Percentiles rank a stretch among this genome's conserved stretches.
Evolutionary conservation across 1,139 yeast species (phyloP).

Genomic region (Hyphopichia khmerensis): DNA sequence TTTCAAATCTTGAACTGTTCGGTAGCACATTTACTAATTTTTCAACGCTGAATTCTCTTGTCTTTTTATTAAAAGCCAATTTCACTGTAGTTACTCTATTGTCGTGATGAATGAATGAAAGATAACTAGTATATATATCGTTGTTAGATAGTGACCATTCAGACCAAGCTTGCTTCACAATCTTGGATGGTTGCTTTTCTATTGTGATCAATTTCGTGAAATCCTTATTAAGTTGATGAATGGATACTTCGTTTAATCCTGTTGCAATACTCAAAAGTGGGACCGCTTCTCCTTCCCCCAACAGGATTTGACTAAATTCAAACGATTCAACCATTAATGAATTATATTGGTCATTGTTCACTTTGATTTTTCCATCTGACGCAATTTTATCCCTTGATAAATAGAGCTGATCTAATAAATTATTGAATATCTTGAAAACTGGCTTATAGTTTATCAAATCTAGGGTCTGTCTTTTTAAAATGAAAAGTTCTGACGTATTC

Average conservation of each 20-base stretch:
- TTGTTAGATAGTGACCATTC: slow-evolving; percentile 12
- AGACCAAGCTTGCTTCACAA: slow-evolving; percentile 24
- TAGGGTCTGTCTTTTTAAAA: slow-evolving; percentile 26
- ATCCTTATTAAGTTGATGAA: slow-evolving; percentile 18
- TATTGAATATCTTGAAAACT: slow-evolving; percentile 26
- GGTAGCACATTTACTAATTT: not conserved
- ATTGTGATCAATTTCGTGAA: slow-evolving; percentile 7
- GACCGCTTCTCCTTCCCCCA: slow-evolving; percentile 9
- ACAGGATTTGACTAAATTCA: slow-evolving; percentile 18
- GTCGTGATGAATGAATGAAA: slow-evolving; percentile 14
- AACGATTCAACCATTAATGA: slow-evolving; percentile 31
- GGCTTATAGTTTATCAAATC: slow-evolving; percentile 24
- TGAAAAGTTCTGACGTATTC: slow-evolving; percentile 40
- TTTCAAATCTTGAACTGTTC: not conserved
- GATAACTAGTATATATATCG: slow-evolving; percentile 7
- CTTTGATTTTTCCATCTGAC: slow-evolving; percentile 12
- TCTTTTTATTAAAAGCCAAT: slow-evolving; percentile 6
- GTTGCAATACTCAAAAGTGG: slow-evolving; percentile 15
- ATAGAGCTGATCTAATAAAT: slow-evolving; percentile 21
- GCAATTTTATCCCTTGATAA: slow-evolving; percentile 7
- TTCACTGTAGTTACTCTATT: slow-evolving; percentile 16
- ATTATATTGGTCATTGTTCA: slow-evolving; percentile 17
- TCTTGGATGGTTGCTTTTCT: slow-evolving; percentile 6
- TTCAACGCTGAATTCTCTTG: not conserved
- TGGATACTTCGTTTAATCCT: slow-evolving; percentile 16